Base-by-base conservation (phyloP, 495 filamentous ascomycete species). In the Aspergillus carlsbadensis region DNA sequence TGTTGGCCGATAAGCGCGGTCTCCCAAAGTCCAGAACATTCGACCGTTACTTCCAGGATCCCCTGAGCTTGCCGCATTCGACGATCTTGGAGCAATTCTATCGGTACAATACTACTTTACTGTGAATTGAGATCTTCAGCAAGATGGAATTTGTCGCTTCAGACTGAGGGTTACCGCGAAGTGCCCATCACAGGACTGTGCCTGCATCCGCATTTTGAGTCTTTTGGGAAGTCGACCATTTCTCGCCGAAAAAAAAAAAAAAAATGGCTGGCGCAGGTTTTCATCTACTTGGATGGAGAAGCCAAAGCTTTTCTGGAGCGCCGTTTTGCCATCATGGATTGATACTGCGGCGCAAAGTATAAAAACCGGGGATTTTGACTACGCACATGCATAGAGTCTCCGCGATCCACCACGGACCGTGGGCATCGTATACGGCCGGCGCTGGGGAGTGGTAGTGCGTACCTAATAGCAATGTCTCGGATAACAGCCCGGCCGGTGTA, bases 11-110 rank as follows among this genome's bases (percentile, higher is more conserved):
- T 33, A 36, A 34, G 22, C 34, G n/a, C 35, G 36, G 13, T 10
- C 22, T 42, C 15, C 14, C 20, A 39, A 52, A 45, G 60, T 54
- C 60, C 61, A 63, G 61, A 63, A 59, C 61, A 59, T 61, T 64
- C 58, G 58, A 45, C 31, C 57, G 39, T 59, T 58, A 51, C 39
- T 54, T 59, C 62, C 58, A 50, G 52, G 50, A 51, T 62, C 39
- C 51, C 45, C 43, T 51, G 50, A 50, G 15, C 35, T 35, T 20
- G 22, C 34, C 11, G 36, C 52, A 31, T 31, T 54, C 34, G 44
- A 18, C 42, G 26, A 22, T 22, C 29, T 44, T 54, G 31, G 43
- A 46, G 37, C 34, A 14, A 24, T 31, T 15, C 36, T 47, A 49
- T 8, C 26, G 24, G 10, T 57, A 29, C 24, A 17, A 15, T 33